Conservation (phyloP, 371 early-diverging fungal genomes). For the Mortierella sp. region DNA sequence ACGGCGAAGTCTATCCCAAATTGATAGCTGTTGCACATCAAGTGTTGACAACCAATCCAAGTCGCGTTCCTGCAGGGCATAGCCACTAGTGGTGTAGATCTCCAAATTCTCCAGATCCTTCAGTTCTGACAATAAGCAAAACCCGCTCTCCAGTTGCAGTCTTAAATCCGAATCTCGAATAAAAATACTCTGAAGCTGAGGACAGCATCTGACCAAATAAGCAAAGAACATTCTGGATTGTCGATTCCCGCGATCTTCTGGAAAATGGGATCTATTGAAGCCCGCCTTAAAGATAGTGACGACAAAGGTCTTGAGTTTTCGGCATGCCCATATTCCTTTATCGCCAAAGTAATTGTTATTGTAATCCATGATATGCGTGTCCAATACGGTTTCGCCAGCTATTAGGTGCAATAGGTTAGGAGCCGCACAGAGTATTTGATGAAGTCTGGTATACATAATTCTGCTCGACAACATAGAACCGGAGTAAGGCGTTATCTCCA, state of each 20-base stretch:
- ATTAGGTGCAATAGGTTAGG: neutral
- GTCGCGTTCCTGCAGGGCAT: neutral
- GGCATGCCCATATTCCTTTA: neutral
- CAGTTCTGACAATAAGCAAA: conserved; percentile 2
- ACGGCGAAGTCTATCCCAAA: neutral
- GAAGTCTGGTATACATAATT: too few species aligned
- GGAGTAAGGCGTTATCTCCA: too few species aligned
- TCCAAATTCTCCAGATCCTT: neutral
- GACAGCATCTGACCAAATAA: conserved; percentile 3
- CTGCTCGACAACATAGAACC: too few species aligned
- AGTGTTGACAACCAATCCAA: neutral
- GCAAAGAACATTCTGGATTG: neutral
- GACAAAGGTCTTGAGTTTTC: neutral
- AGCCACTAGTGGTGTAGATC: neutral
- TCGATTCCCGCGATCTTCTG: neutral
- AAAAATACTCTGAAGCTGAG: neutral
- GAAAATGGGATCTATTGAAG: too few species aligned
- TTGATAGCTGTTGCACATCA: neutral
- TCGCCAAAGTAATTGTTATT: too few species aligned
- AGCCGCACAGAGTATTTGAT: neutral
- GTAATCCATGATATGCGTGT: too few species aligned
- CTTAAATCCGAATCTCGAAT: neutral
- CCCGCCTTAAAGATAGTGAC: neutral
- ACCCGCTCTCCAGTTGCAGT: neutral
- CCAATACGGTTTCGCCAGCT: neutral